Evolutionary conservation across 2,329 filamentous ascomycete genomes (phyloP).

Genomic region (Scytalidium lignicola): DNA sequence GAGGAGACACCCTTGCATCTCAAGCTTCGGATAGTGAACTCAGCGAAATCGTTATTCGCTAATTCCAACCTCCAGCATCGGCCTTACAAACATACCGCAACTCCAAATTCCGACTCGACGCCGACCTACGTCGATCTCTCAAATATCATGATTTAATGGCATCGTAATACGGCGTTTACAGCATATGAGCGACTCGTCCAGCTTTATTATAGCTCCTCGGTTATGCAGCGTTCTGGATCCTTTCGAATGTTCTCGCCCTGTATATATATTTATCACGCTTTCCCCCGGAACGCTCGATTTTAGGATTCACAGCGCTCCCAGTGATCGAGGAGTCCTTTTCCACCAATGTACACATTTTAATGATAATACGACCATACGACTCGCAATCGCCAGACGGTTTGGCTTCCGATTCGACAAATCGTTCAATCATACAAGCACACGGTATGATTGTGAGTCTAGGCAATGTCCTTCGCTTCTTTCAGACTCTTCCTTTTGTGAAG

Average conservation of each 20-base stretch:
- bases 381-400: not conserved
- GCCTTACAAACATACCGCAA: slow-evolving; percentile 4
- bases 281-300: not conserved
- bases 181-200: slow-evolving; percentile 24
- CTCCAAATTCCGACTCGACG: slow-evolving; percentile 9
- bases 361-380: slow-evolving; percentile 15
- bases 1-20: slow-evolving; percentile 46
- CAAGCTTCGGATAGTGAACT: slow-evolving; percentile 28
- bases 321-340: slow-evolving; percentile 9
- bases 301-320: slow-evolving; percentile 1
- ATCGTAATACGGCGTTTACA: slow-evolving; percentile 26
- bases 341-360: slow-evolving; percentile 17
- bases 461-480: slow-evolving; percentile 12
- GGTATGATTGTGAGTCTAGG: not conserved
- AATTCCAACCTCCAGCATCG: slow-evolving; percentile 3
- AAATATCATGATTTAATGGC: slow-evolving; percentile 27
- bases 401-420: not conserved
- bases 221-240: slow-evolving; percentile 9
- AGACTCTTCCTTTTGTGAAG: not conserved
- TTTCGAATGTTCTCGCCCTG: slow-evolving; percentile 15
- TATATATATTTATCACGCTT: slow-evolving; percentile 19
- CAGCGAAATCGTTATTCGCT: slow-evolving; percentile 24
- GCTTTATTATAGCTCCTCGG: slow-evolving; percentile 12
- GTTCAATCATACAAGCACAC: not conserved
- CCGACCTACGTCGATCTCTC: slow-evolving; percentile 15